phyloP scores from a whole-genome alignment of 1,284 basidiomycete genomes.

The Cutaneotrichosporon sp. region DNA sequence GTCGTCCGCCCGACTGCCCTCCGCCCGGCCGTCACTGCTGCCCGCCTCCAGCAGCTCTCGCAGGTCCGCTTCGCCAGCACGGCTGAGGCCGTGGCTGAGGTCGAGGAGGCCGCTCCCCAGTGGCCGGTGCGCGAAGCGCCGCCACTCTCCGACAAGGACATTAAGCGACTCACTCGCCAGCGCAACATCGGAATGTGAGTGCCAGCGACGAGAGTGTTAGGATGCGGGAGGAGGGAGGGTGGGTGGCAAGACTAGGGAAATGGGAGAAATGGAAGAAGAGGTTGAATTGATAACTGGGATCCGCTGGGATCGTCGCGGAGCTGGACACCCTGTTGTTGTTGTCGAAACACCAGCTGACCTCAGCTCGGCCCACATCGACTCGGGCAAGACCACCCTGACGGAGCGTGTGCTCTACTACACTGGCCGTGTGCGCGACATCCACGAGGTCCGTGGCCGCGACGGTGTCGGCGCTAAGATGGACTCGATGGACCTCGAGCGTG shows the following conservation, averaged over 20 bases:
- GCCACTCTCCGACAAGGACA: constrained; percentile 41
- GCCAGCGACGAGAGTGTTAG: neutral
- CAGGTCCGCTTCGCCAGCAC: constrained; percentile 13
- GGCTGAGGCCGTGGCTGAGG: constrained; percentile 28
- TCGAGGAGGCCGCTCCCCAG: constrained; percentile 25
- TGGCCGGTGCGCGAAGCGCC: constrained; percentile 50
- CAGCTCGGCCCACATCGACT: constrained; percentile 87
- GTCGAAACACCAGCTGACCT: neutral
- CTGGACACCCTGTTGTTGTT: neutral
- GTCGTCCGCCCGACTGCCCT: constrained; percentile 3
- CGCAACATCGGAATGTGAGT: constrained; percentile 55
- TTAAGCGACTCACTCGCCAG: constrained; percentile 45
- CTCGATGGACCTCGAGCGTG: constrained; percentile 97
- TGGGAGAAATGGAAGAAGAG: too few relatives aligned
- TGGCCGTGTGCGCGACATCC: constrained; percentile 91
- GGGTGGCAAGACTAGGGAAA: neutral
- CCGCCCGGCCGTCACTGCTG: neutral
- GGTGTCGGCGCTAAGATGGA: constrained; percentile 99
- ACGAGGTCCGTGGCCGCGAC: constrained; percentile 95
- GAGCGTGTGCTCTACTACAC: constrained; percentile 94
- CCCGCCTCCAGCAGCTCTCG: neutral
- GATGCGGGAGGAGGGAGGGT: too few relatives aligned
- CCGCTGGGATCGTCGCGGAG: too few relatives aligned
- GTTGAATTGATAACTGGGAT: too few relatives aligned
- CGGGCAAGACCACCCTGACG: constrained; percentile 98